A percentile compares a stretch with the other conserved stretches of the same genome.
phyloP scores from a whole-genome alignment of 2,329 filamentous ascomycete genomes.

The Epichloe sylvatica region DNA sequence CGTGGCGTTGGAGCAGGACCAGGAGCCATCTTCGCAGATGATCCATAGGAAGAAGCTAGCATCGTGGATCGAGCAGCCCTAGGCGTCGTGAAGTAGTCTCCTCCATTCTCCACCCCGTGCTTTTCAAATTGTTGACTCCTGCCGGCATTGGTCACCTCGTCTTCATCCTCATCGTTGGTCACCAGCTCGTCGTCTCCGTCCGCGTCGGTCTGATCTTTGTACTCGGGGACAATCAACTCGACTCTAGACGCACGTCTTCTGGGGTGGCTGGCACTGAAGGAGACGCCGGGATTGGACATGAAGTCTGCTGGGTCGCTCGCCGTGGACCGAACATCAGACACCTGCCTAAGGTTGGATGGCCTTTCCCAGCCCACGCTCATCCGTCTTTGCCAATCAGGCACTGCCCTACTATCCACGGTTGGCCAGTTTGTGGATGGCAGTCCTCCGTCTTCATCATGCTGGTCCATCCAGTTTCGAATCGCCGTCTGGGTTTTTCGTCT shows the following conservation, averaged over 20 bases:
- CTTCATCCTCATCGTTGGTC: conserved; percentile 61
- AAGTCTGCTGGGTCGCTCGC: conserved; percentile 52
- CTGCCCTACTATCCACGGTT: conserved; percentile 30
- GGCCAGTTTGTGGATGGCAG: conserved; percentile 34
- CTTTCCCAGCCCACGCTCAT: conserved; percentile 38
- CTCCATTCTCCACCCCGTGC: conserved; percentile 19
- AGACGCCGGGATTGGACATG: conserved; percentile 36
- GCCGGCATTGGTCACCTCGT: conserved; percentile 31
- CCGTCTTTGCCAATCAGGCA: conserved; percentile 35
- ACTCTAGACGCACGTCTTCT: conserved; percentile 26
- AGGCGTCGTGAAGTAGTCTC: conserved; percentile 43
- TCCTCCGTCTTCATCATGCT: conserved; percentile 39
- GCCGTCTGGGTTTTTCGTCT: conserved; percentile 64
- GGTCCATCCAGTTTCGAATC: conserved; percentile 84
- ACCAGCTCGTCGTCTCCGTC: conserved; percentile 85
- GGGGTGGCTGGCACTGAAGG: conserved; percentile 10
- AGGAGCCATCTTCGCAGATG: conserved; percentile 13
- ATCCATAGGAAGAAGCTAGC: conserved; percentile 21
- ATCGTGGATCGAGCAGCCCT: conserved; percentile 28
- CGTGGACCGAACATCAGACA: conserved; percentile 44
- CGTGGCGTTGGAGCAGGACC: conserved; percentile 21
- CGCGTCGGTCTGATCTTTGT: conserved; percentile 58
- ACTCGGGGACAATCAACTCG: conserved; percentile 20
- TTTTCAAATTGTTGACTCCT: conserved; percentile 18
- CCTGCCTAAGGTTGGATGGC: conserved; percentile 31